Conservation (phyloP, 768 basidiomycete genomes). For the Hysterangium stoloniferum region DNA sequence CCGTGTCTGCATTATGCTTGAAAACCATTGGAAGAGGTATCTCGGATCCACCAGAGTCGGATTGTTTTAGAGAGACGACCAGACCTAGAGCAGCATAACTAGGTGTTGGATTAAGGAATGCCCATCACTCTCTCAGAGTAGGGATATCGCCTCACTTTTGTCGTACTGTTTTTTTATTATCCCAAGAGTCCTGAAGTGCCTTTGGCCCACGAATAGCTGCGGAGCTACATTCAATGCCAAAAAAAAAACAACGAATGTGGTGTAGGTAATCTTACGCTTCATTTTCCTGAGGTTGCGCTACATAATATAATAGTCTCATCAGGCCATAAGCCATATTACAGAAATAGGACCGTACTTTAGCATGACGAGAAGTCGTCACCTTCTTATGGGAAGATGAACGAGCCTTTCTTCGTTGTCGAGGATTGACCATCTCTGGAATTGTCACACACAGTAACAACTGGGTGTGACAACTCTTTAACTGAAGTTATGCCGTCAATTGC, state of each 20-base stretch:
- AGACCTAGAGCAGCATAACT: conserved; percentile 81
- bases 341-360: conserved; percentile 64
- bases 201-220: conserved; percentile 77
- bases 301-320: conserved; percentile 1
- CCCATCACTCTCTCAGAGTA: neutral
- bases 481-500: conserved; percentile 6
- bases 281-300: conserved; percentile 11
- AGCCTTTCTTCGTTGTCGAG: conserved; percentile 82
- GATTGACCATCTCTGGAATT: conserved; percentile 68
- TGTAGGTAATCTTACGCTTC: conserved; percentile 8
- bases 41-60: conserved; percentile 62
- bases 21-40: neutral
- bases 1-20: conserved; percentile 7
- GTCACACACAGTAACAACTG: neutral
- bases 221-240: conserved; percentile 8
- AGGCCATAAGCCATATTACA: neutral
- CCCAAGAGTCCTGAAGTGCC: conserved; percentile 79
- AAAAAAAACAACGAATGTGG: neutral
- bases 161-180: conserved; percentile 74
- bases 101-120: conserved; percentile 10
- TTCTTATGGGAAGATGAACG: conserved; percentile 69
- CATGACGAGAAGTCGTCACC: conserved; percentile 65
- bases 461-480: neutral
- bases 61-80: conserved; percentile 57
- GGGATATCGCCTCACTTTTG: conserved; percentile 66